Conservation (phyloP, 2,329 filamentous ascomycete species). For the Verticillium zaregamsianum region DNA sequence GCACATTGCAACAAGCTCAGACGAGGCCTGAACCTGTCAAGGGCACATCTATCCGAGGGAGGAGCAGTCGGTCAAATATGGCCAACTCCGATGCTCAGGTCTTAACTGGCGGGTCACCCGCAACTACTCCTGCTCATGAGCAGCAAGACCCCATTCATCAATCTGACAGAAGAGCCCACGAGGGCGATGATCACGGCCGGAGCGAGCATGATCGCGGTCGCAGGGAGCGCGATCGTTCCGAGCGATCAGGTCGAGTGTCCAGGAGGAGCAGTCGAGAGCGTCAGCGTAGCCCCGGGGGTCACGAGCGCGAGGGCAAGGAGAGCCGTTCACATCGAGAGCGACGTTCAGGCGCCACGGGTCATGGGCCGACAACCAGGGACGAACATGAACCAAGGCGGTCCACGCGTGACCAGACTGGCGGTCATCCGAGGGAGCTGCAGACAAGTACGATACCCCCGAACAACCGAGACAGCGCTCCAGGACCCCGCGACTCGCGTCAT, state of each 20-base stretch:
- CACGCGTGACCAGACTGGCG: slow-evolving; percentile 10
- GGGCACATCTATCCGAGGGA: slow-evolving; percentile 29
- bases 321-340: slow-evolving; percentile 41
- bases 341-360: slow-evolving; percentile 16
- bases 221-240: slow-evolving; percentile 36
- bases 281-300: slow-evolving; percentile 41
- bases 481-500: slow-evolving; percentile 18
- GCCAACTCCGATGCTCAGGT: slow-evolving; percentile 54
- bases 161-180: slow-evolving; percentile 25
- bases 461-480: slow-evolving; percentile 4
- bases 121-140: slow-evolving; percentile 44
- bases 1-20: slow-evolving; percentile 48
- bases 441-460: slow-evolving; percentile 11
- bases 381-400: slow-evolving; percentile 13
- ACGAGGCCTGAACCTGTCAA: slow-evolving; percentile 21
- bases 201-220: slow-evolving; percentile 40
- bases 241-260: slow-evolving; percentile 26
- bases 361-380: slow-evolving; percentile 15
- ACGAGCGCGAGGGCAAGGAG: slow-evolving; percentile 41
- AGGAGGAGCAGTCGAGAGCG: slow-evolving; percentile 35
- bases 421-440: slow-evolving; percentile 21
- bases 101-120: slow-evolving; percentile 48
- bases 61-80: slow-evolving; percentile 37
- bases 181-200: slow-evolving; percentile 30
- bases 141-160: slow-evolving; percentile 40